Conservation (phyloP, 2,329 filamentous ascomycete species). For the Fusarium xyrophilum region DNA sequence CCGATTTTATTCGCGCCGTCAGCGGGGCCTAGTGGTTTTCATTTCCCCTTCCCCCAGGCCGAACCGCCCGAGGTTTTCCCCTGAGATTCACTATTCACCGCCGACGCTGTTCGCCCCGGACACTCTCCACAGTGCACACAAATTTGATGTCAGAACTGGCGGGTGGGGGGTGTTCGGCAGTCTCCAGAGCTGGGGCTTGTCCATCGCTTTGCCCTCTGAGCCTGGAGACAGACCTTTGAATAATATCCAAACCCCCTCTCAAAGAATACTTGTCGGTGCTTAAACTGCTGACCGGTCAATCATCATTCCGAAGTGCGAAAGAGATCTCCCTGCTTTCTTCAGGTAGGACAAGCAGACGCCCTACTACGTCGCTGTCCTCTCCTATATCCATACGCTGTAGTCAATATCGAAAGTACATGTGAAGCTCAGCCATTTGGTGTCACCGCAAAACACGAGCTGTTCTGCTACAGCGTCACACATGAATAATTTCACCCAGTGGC, state of each 20-base stretch:
- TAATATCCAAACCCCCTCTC: neutral
- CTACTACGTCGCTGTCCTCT: conserved; percentile 1
- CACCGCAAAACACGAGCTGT: conserved; percentile 26
- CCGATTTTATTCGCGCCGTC: conserved; percentile 13
- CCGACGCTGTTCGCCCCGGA: conserved; percentile 22
- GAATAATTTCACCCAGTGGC: neutral
- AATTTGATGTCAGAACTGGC: conserved; percentile 9
- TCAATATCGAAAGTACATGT: conserved; percentile 1
- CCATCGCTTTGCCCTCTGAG: neutral
- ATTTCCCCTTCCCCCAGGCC: conserved; percentile 4
- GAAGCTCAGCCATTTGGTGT: conserved; percentile 10
- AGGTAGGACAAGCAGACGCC: conserved; percentile 18
- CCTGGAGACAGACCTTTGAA: neutral
- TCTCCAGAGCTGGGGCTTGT: conserved; percentile 15
- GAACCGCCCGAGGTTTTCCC: conserved; percentile 21
- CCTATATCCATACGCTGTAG: conserved; percentile 7
- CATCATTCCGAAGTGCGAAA: neutral
- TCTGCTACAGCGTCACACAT: neutral
- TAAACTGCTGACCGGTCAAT: neutral
- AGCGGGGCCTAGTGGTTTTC: conserved; percentile 7
- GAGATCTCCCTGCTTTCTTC: neutral
- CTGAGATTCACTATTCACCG: conserved; percentile 18
- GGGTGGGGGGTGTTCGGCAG: conserved; percentile 13
- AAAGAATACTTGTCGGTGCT: neutral
- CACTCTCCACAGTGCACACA: conserved; percentile 17